These are phyloP conservation scores for Amniculicola lignicola DNA, from an alignment of 495 filamentous ascomycete genomes.

Conservation along the genomic window DNA sequence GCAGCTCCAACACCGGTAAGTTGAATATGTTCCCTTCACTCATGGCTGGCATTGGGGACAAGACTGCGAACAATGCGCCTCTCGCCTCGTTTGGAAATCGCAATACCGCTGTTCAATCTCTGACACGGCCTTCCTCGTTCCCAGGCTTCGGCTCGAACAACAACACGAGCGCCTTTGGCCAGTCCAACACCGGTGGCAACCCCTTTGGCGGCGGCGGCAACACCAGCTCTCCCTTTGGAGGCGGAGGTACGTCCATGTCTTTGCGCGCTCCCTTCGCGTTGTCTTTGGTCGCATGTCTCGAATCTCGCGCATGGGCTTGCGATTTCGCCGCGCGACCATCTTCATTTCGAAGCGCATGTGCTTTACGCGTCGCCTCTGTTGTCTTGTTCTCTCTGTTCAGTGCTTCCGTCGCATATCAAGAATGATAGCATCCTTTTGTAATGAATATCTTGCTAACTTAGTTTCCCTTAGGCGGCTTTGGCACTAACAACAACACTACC, in stretches of 20 bases:
- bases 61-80: slow-evolving; percentile 20
- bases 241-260: slow-evolving; percentile 50
- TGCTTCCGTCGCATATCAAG: not conserved
- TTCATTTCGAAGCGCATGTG: not conserved
- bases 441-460: slow-evolving; percentile 2
- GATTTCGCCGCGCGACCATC: not conserved
- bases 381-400: not conserved
- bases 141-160: slow-evolving; percentile 59
- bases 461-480: slow-evolving; percentile 21
- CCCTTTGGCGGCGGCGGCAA: slow-evolving; percentile 51
- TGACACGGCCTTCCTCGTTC: slow-evolving; percentile 41
- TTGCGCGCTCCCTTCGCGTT: slow-evolving; percentile 26
- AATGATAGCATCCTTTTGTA: not conserved
- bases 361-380: not conserved
- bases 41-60: slow-evolving; percentile 12
- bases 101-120: no score
- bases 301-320: not conserved
- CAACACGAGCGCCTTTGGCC: slow-evolving; percentile 50
- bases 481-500: slow-evolving; percentile 29
- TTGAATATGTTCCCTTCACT: slow-evolving; percentile 6
- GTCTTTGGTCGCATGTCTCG: slow-evolving; percentile 4
- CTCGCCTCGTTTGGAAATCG: slow-evolving; percentile 22
- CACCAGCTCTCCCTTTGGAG: slow-evolving; percentile 42
- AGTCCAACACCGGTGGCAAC: slow-evolving; percentile 46
- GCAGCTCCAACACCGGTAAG: slow-evolving; percentile 30